Percentiles rank a stretch among this genome's conserved stretches.
phyloP scores from a whole-genome alignment of 306 rosid species.

The Aeschynomene evenia region DNA sequence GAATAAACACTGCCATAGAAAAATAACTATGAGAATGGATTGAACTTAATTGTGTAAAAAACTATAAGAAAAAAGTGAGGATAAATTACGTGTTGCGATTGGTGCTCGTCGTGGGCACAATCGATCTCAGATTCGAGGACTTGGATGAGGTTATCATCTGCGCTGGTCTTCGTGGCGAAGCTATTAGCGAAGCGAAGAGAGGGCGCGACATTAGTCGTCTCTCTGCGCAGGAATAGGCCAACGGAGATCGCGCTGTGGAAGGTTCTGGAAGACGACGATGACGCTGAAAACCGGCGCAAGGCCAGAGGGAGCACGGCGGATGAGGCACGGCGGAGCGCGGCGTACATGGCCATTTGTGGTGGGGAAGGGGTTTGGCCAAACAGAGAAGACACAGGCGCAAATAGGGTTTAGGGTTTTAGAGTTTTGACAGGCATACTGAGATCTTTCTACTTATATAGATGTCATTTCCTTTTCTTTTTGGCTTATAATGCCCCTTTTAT shows the following conservation, averaged over 20 bases:
- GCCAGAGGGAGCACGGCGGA: conserved; percentile 47
- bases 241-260: conserved; percentile 43
- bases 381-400: conserved; percentile 23
- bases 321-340: conserved; percentile 65
- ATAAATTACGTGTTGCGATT: conserved; percentile 23
- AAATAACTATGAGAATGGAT: not conserved
- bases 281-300: conserved; percentile 34
- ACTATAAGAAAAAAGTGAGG: not conserved
- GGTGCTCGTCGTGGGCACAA: conserved; percentile 42
- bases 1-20: not conserved
- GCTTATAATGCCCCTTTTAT: no score
- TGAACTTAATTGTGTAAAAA: not conserved
- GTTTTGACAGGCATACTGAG: not conserved
- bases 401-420: conserved; percentile 30
- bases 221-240: conserved; percentile 20
- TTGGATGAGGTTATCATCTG: conserved; percentile 38
- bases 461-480: not conserved
- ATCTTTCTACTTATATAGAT: not conserved
- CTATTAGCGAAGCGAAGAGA: conserved; percentile 44
- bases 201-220: conserved; percentile 28
- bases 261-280: conserved; percentile 54
- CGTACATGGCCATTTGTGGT: conserved; percentile 53
- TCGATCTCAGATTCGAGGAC: conserved; percentile 60
- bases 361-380: not conserved
- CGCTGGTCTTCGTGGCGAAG: conserved; percentile 26